These are phyloP conservation scores for Marasmius tenuissimus DNA, from an alignment of 1,284 basidiomycete genomes.

Conservation along the genomic window DNA sequence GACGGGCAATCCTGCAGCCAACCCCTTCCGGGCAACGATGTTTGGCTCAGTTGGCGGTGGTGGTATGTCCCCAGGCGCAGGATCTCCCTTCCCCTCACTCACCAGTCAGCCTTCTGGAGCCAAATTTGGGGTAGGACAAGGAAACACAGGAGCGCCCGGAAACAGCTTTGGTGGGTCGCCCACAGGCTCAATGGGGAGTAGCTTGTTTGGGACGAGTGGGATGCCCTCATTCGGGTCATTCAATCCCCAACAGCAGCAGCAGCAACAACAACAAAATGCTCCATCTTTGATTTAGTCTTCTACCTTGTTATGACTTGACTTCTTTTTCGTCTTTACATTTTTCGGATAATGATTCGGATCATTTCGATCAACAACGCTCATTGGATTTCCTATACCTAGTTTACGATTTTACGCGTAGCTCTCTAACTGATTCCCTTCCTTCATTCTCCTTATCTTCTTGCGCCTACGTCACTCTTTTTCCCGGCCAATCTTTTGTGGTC, in stretches of 20 bases:
- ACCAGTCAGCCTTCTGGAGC: conserved; percentile 6
- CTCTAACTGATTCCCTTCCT: background rate
- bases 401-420: background rate
- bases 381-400: background rate
- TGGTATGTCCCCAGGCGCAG: conserved; percentile 1
- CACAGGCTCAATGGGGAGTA: background rate
- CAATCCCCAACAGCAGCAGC: conserved; percentile 6
- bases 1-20: conserved; percentile 65
- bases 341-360: no score
- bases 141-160: background rate
- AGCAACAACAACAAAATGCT: background rate
- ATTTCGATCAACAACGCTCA: background rate
- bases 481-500: background rate
- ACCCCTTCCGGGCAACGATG: conserved; percentile 77
- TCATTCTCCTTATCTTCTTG: background rate
- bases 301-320: background rate
- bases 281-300: conserved; percentile 8
- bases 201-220: conserved; percentile 3
- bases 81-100: conserved; percentile 7
- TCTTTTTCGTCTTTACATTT: background rate
- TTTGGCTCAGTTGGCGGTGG: conserved; percentile 23
- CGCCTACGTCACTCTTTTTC: background rate
- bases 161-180: background rate
- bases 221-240: background rate
- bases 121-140: background rate